Evolutionary conservation across 208 protist species (phyloP), one percentile per base, ranked within the genome.

Genomic region (Crithidia brevicula): DNA sequence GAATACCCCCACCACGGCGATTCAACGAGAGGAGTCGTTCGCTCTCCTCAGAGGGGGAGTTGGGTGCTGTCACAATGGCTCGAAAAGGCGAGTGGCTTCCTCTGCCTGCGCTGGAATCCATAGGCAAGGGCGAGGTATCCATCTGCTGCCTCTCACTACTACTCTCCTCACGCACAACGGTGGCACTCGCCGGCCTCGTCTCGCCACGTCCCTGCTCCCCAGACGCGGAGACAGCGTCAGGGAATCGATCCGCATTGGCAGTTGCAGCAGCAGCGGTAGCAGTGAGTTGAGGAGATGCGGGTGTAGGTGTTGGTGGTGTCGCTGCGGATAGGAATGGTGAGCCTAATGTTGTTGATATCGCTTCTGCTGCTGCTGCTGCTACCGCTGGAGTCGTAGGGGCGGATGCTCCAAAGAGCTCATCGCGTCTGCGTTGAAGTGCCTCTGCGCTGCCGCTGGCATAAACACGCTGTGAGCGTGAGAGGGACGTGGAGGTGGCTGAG

Each of bases 401-500:
- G 22, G 54, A 57, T 27, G 31, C 28, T 4, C 67, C 56, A 33
- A 94, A 92, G 33, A 92, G 75, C 16, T 78, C 80, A 28, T 79
- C 72, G 2, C 89, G 86, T n/a, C 89, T 76, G 13, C 62, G 67
- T 23, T 71, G 71, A 18, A 92, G 79, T 2, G 85, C 81, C 43
- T 86, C 82, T 0, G 77, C 70, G 46, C 67, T 82, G 66, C 79
- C 79, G 51, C 76, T 76, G 7, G 74, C 65, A 52, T 67, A 83
- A 51, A 63, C 79, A 47, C 71, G 45, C 25, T 58, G 70, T 18
- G 76, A 81, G 10, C 46, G 66, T 1, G 73, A 50, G 50, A 60
- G 18, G 40, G 58, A 79, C 16, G 61, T 18, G 23, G 72, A 67
- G 16, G 67, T 65, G 4, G 54, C 53, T 22, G 63, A 70, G 18